Evolutionary conservation across 805 yeast species (phyloP), one percentile per base, ranked within the genome.

Genomic region (Kuraishia ogatae): DNA sequence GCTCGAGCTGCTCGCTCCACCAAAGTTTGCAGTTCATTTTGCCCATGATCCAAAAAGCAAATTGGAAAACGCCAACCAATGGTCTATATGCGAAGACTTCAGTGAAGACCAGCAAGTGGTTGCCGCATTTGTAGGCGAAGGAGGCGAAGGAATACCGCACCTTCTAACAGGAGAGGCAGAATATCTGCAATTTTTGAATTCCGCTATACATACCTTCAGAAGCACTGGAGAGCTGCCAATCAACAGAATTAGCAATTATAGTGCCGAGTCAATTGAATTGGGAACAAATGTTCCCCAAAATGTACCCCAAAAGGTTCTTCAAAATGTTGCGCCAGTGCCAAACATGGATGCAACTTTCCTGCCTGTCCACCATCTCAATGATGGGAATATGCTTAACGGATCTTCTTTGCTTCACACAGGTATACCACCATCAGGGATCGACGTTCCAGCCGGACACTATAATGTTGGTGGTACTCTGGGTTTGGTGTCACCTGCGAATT

Each of bases 51-150:
- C 76, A 53, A 66, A 64, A 5, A 64, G 72, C 7, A 72, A 71
- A 1, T 76, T 76, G 58, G 73, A 77, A 47, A 74, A 78, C 59
- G 67, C 76, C 23, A 84, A 84, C 64, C 87, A 83, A 61, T 85
- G 92, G 92, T 83, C 88, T 1, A 83, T 86, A 24, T 87, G 93
- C 68, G 93, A 86, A 56, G 96, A 88, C 68, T 88, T 88, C 60
- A 83, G 89, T 56, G 94, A 87, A 62, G 92, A 89, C 15, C 90
- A 85, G 62, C 93, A 87, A 64, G 94, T 88, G 5, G 82, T 81
- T 54, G 78, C 77, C 56, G 93, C 94, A 0, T 82, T 73, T 64
- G 71, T 76, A 29, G 76, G 77, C 19, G 80, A 77, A 29, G 83
- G 82, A 2, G 88, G 89, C 1, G 74, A 82, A 2, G 77, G 79